Conservation (phyloP, 306 rosid species). For the Glycine tomentella region DNA sequence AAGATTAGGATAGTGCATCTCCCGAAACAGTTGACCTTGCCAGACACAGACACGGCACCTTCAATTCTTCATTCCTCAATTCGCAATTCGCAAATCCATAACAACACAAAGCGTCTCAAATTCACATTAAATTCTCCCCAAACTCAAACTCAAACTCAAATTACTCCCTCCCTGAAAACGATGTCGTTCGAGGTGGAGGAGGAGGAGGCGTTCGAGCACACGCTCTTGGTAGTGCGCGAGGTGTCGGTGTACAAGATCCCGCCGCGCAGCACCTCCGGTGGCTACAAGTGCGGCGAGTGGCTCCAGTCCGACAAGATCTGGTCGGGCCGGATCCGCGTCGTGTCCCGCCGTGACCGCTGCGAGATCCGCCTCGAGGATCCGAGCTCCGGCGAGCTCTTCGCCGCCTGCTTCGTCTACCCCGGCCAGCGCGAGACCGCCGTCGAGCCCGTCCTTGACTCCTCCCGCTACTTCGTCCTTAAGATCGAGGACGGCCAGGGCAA, state of each 20-base stretch:
- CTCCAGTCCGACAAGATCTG: constrained; percentile 98
- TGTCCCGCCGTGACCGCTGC: constrained; percentile 86
- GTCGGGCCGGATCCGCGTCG: constrained; percentile 95
- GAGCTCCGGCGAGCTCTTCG: constrained; percentile 85
- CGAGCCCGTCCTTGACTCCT: constrained; percentile 94
- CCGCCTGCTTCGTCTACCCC: constrained; percentile 88
- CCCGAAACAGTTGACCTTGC: constrained; percentile 36
- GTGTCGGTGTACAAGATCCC: constrained; percentile 96
- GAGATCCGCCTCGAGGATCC: constrained; percentile 99
- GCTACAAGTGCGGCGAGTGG: constrained; percentile 99
- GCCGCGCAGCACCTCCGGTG: constrained; percentile 87
- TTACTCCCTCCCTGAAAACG: constrained; percentile 45
- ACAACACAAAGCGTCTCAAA: background rate
- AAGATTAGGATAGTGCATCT: constrained; percentile 15
- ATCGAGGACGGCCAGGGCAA: constrained; percentile 96
- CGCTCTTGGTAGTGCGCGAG: constrained; percentile 95
- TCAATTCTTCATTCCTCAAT: background rate
- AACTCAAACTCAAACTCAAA: constrained; percentile 43
- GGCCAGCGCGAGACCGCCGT: constrained; percentile 91
- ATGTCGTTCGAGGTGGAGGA: constrained; percentile 95
- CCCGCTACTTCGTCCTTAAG: constrained; percentile 94
- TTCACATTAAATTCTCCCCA: constrained; percentile 23
- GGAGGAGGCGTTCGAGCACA: constrained; percentile 93
- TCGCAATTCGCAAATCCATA: background rate
- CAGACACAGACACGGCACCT: background rate